These are phyloP conservation scores for Ceratocystis harringtonii DNA, from an alignment of 2,329 filamentous ascomycete species.

Conservation along the genomic window DNA sequence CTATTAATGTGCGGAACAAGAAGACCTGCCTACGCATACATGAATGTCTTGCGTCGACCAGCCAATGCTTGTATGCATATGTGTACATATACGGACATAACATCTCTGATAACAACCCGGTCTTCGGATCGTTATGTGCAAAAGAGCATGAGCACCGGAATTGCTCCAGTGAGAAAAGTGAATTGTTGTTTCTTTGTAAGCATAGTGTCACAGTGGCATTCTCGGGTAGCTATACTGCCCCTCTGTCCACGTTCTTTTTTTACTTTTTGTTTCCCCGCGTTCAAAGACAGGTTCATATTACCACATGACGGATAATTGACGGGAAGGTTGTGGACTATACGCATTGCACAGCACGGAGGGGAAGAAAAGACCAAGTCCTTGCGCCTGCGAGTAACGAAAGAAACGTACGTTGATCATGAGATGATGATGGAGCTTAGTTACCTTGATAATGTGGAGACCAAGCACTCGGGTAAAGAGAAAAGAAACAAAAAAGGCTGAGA, in stretches of 20 bases:
- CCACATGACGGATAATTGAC: too few relatives aligned
- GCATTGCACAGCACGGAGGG: neutral
- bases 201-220: neutral
- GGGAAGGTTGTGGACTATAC: neutral
- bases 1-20: neutral
- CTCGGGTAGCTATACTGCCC: neutral
- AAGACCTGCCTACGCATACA: neutral
- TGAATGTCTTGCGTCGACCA: neutral
- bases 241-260: neutral
- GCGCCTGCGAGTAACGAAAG: neutral
- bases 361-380: neutral
- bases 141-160: too few relatives aligned
- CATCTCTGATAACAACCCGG: neutral
- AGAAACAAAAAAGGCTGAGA: neutral
- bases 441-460: neutral
- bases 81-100: neutral
- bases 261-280: neutral
- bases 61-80: neutral
- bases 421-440: neutral
- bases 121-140: neutral
- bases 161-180: too few relatives aligned
- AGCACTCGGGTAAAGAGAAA: neutral
- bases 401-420: constrained; percentile 14
- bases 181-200: neutral
- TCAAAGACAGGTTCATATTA: neutral